Evolutionary conservation across 176 grass and related monocot genomes (phyloP), one percentile per base, ranked within the genome.

Genomic region (Puya raimondii): DNA sequence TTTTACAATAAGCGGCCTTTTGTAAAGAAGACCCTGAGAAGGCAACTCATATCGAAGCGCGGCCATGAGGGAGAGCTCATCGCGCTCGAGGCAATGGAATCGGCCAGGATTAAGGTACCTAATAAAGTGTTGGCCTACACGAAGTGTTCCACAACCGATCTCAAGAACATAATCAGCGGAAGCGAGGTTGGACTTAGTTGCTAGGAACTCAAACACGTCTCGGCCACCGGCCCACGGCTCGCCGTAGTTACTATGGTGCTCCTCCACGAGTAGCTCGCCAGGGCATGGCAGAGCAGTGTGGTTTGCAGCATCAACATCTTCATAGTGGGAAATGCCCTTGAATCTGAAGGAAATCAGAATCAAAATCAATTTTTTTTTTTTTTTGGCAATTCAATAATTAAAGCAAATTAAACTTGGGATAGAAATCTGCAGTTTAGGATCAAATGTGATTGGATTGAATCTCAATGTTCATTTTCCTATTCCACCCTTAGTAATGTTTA

Each of bases 161-260:
- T 97, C 93, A 18, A 97, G 72, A 14, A 97, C 89, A 23, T 71
- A 76, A 66, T 90, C 89, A 49, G 71, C 67, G 16, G 86, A 82
- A 1, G 63, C 15, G 33, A 97, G 89, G 5, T 51, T 73, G 0
- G 81, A 72, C 11, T 89, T 72, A 1, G 85, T 83, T 1, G 86
- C 84, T 47, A 97, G 89, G 72, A 97, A 97, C 65, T 92, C 89
- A 1, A 97, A 97, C 16, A 97, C 77, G 7, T 92, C 86, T 0
- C 89, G 88, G 52, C 92, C 93, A 12, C 93, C 89, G 0, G 93
- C 93, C 93, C 93, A 92, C 0, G 93, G 89, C 54, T 97, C 93
- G 2, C 93, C 86, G 20, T 97, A 97, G 63, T 97, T 97, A 50
- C 93, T 97, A 70, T 97, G 93, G 79, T 97, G 93, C 81, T 97